Evolutionary conservation across 768 basidiomycete species (phyloP).

Genomic region (Porphyrellus cyaneotinctus): DNA sequence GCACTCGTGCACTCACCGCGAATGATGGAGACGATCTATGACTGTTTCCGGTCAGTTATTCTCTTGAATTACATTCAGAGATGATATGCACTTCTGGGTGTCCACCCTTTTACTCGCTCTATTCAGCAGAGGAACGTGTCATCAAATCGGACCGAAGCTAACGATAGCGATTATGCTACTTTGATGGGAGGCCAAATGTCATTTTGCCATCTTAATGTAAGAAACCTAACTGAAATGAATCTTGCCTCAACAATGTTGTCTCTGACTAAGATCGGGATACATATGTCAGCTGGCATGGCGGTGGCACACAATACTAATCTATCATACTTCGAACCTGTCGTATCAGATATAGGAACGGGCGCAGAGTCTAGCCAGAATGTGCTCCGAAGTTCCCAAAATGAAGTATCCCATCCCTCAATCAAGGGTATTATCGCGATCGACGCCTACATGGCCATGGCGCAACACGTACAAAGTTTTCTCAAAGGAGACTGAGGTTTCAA

Average conservation of each 20-base stretch:
- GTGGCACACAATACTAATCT: conserved; percentile 5
- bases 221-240: neutral
- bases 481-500: conserved; percentile 54
- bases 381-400: conserved; percentile 5
- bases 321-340: conserved; percentile 8
- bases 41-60: neutral
- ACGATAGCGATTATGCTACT: neutral
- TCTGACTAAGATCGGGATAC: neutral
- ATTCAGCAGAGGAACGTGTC: too few relatives aligned
- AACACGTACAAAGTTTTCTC: conserved; percentile 38
- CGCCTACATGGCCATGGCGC: conserved; percentile 15
- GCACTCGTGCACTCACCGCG: neutral
- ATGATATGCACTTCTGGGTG: too few relatives aligned
- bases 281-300: conserved; percentile 3
- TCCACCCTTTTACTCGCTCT: too few relatives aligned
- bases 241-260: neutral
- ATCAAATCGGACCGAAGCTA: too few relatives aligned
- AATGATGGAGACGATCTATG: conserved; percentile 3
- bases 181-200: conserved; percentile 6
- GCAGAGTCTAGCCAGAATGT: conserved; percentile 9
- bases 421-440: conserved; percentile 30
- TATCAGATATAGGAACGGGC: conserved; percentile 13
- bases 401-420: conserved; percentile 22
- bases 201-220: neutral
- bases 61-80: neutral